Base-by-base conservation (phyloP, 1,284 basidiomycete species). In the Rhodotorula sp. region DNA sequence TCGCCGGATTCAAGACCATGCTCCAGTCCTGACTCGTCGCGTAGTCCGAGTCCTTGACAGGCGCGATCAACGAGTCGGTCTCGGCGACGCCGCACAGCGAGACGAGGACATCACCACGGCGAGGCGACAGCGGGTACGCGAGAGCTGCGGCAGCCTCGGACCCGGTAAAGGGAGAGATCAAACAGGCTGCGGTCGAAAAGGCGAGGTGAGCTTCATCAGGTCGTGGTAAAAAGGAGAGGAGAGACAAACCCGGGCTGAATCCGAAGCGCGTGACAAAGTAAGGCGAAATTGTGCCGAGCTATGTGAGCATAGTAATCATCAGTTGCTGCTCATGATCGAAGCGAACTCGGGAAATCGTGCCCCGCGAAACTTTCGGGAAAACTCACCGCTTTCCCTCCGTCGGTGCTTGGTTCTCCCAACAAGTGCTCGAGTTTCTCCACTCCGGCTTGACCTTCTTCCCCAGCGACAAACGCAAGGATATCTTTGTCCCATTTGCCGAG, bases 211-310 rank as follows among this genome's bases (percentile, higher is more conserved):
- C 22, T 10, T 5, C 7, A 49, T 22, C 15, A 14, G 42, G 17
- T 51, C 76, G 12, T 76, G 77, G 61, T 46, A 60, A 49, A 59
- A 68, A 24, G 45, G 59, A 14, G 29, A 18, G 1, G 12, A 3
- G 18, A 7, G 26, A 79, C 85, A 45, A 69, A 89, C 90, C 89
- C 73, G 86, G 82, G 74, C 89, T 88, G 76, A 93, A 91, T 3
- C 89, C 89, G 80, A 87, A 92, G 62, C 90, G 85, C 58, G 91
- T 88, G 51, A 87, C 86, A 64, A 91, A 84, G 78, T 91, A 92
- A 75, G 86, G 82, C 6, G 89, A 87, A 45, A 92, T 82, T 67
- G 83, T 86, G 14, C 88, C 89, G 7, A 86, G 82, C 70, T 87
- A 62, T 0, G 20, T 4, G 15, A 12, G 18, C 12, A 2, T 0